phyloP scores from a whole-genome alignment of 306 rosid genomes.

The Urtica urens region DNA sequence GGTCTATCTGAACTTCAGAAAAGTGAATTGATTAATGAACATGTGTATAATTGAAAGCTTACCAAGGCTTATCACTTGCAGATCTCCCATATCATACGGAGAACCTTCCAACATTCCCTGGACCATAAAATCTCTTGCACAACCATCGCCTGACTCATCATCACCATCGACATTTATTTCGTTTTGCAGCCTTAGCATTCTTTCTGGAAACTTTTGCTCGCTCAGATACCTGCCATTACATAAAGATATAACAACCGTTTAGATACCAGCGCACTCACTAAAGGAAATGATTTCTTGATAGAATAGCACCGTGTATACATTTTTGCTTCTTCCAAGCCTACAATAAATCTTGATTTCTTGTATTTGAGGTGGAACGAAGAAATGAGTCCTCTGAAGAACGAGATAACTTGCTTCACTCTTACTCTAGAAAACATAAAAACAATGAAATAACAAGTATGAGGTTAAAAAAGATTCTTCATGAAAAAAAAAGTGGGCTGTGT shows the following conservation, averaged over 20 bases:
- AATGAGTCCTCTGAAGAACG: constrained; percentile 86
- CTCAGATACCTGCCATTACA: constrained; percentile 53
- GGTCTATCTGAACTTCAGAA: no score
- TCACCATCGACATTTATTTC: constrained; percentile 42
- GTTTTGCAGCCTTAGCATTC: constrained; percentile 73
- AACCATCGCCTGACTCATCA: constrained; percentile 66
- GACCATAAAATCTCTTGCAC: constrained; percentile 35
- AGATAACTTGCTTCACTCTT: constrained; percentile 63
- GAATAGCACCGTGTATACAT: no score
- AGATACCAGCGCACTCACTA: not conserved
- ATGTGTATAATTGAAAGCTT: no score
- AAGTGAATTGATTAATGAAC: no score
- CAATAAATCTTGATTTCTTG: constrained; percentile 57
- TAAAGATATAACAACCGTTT: not conserved
- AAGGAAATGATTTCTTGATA: no score
- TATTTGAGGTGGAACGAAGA: constrained; percentile 78
- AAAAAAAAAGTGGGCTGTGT: no score
- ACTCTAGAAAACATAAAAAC: constrained; percentile 43
- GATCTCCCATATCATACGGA: constrained; percentile 63
- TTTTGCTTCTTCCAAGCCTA: constrained; percentile 92
- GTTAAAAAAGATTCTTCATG: not conserved
- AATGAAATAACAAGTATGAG: constrained; percentile 2
- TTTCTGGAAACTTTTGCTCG: constrained; percentile 74
- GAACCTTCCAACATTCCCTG: constrained; percentile 24
- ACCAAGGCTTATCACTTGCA: constrained; percentile 74